Evolutionary conservation across 768 basidiomycete species (phyloP), one percentile per base, ranked within the genome.

Genomic region (Infundibulicybe gibba): DNA sequence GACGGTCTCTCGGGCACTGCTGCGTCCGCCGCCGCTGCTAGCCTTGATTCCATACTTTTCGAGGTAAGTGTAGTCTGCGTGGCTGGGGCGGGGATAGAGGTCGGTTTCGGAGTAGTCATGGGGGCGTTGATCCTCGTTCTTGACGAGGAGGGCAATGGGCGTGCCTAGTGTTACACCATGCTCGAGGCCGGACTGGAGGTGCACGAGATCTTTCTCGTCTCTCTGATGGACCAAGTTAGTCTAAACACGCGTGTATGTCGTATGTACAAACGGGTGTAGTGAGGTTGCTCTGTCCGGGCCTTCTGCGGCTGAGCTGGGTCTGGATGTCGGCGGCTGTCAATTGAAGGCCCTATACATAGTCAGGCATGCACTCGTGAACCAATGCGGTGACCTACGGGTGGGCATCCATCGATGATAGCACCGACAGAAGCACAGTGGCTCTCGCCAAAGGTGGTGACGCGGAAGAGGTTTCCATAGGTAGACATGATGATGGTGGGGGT

Each of bases 41-140:
- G 97, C 97, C 73, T 98, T 98, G 65, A 98, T 67, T 25, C 94
- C 94, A 62, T 98, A 99, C 59, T 99, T 99, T 56, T 92, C 85
- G 48, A 98, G 82, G 67, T 99, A 99, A 13, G 97, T 99, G 65
- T 87, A 97, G 65, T 99, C 97, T 11, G 97, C 97, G 59, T 99
- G 97, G 54, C 89, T 92, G 21, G 97, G 97, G 16, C 97, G 86
- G 30, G 97, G 97, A 73, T 93, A 99, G 44, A 94, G 71, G 62
- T 99, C 97, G 0, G 97, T 98, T 73, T 98, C 97, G 53, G 94
- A 85, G 68, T 99, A 99, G 68, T 99, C 97, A 60, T 97, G 90
- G 15, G 97, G 97, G 21, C 97, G 78, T 62, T 99, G 97, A 64
- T 99, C 97, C 70, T 98, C 94, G 67, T 99, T 99, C 59, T 83